Base-by-base conservation (phyloP, 805 yeast species). In the Yamadazyma phyllophila region DNA sequence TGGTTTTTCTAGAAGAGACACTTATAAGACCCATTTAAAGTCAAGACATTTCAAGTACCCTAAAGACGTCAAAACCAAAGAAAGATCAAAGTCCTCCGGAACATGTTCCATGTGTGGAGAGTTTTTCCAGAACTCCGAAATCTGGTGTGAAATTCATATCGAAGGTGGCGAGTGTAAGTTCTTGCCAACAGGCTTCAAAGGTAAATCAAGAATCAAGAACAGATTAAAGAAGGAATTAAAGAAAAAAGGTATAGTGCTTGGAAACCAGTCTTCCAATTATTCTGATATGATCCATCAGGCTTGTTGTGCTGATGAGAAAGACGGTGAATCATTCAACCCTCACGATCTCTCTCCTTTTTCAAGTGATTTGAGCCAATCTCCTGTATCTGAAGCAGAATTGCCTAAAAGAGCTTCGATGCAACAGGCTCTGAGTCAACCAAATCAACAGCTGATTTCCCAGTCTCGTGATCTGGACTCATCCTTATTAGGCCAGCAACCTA, bases 11-110 rank as follows among this genome's bases (percentile, higher is more conserved):
- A 66, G 84, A 55, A 67, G 83, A 54, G 84, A 79, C 56, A 78
- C 84, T 6, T 77, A 76, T 58, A 77, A 78, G 53, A 79, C 81
- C 1, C 84, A 79, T 57, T 66, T 79, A 43, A 78, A 77, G 54
- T 73, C 82, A 7, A 62, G 80, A 45, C 84, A 79, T 57, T 79
- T 79, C 57, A 71, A 71, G 37, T 79, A 78, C 51, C 84, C 84
- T 30, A 69, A 76, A 32, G 83, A 82, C 3, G 76, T 78, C 11
- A 71, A 71, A 50, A 69, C 78, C 3, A 69, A 67, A 46, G 74
- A 72, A 39, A 57, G 83, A 41, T 55, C 63, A 14, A 59, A 58
- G 41, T 61, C 73, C 10, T 59, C 72, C 4, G 83, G 83, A 10
- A 61, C 72, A 36, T 79, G 83, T 58, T 75, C 80, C 16, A 77